Evolutionary conservation across 192 early-diverging fungal species (phyloP).

Genomic region (Pilaira anomala): DNA sequence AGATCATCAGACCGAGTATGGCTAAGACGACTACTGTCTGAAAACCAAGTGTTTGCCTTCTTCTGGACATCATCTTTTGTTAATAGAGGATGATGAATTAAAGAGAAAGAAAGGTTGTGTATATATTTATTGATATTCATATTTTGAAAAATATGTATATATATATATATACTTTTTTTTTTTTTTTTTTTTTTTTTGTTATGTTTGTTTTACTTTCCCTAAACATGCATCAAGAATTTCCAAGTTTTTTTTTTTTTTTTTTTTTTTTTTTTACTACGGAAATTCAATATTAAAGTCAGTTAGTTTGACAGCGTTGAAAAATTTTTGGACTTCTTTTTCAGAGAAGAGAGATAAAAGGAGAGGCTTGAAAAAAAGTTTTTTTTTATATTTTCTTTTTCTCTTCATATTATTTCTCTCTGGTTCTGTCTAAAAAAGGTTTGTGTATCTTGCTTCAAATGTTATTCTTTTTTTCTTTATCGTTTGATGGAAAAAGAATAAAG

Average conservation of each 20-base stretch:
- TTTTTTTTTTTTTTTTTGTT: neutral
- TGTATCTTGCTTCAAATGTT: neutral
- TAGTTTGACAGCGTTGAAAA: too few relatives aligned
- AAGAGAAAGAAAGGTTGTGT: neutral
- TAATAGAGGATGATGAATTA: too few relatives aligned
- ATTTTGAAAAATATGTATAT: too few relatives aligned
- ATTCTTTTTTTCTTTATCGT: neutral
- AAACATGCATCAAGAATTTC: neutral
- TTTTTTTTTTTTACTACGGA: neutral
- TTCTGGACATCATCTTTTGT: conserved; percentile 23
- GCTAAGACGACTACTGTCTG: conserved; percentile 8
- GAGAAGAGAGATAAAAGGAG: too few relatives aligned
- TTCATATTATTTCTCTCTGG: neutral
- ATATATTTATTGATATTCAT: neutral
- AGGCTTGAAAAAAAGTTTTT: neutral
- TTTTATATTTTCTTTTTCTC: conserved; percentile 9
- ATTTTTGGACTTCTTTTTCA: too few relatives aligned
- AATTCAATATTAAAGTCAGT: too few relatives aligned
- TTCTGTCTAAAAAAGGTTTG: neutral
- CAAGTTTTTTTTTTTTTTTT: neutral
- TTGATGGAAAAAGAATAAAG: neutral
- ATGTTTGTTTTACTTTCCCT: neutral
- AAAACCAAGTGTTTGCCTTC: conserved; percentile 18
- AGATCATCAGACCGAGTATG: neutral
- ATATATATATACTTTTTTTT: conserved; percentile 6